phyloP scores from a whole-genome alignment of 176 grass and related monocot species.

The Panicum miliaceum region DNA sequence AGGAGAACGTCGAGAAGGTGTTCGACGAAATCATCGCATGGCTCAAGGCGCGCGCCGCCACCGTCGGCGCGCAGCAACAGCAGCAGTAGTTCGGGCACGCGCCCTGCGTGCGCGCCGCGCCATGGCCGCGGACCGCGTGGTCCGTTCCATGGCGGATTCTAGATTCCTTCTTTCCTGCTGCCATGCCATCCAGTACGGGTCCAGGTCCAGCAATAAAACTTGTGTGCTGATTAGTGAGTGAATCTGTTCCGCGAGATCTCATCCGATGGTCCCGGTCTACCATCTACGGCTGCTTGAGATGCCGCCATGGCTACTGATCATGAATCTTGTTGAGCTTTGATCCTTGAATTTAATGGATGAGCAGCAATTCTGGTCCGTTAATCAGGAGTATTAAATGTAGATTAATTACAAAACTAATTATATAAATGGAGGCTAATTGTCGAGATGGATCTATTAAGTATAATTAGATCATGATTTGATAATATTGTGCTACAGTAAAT shows the following conservation, averaged over 20 bases:
- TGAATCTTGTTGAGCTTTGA: background rate
- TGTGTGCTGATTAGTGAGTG: background rate
- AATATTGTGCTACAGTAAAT: too few species aligned
- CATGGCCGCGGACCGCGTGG: background rate
- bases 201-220: conserved; percentile 28
- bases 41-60: conserved; percentile 44
- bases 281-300: background rate
- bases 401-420: too few species aligned
- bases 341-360: background rate
- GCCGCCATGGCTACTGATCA: background rate
- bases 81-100: conserved; percentile 31
- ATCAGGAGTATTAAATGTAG: too few species aligned
- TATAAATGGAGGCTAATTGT: too few species aligned
- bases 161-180: background rate
- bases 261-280: background rate
- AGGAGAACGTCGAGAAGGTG: conserved; percentile 77
- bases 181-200: background rate
- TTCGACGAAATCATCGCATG: conserved; percentile 77
- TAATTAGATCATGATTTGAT: too few species aligned
- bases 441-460: too few species aligned
- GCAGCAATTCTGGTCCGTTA: background rate
- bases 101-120: background rate
- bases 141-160: background rate
- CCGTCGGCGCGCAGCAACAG: background rate
- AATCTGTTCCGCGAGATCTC: background rate